Base-by-base conservation (phyloP, 164 flowering plant genomes). In the Dillenia suffruticosa region DNA sequence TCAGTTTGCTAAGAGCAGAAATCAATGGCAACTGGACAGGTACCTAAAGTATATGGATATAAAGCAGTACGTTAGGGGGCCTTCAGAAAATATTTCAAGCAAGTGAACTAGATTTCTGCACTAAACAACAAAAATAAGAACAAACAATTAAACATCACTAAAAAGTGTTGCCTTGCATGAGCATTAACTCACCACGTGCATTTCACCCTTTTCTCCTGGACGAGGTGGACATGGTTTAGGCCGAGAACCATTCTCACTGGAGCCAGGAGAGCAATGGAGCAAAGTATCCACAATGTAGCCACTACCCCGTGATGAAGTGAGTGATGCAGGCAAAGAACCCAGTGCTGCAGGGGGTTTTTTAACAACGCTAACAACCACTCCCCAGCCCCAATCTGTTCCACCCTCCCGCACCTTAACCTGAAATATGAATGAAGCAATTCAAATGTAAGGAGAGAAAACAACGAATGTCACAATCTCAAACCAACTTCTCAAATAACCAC, bases 361-460 rank as follows among this genome's bases (percentile, higher is more conserved):
- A 52, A 91, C 80, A 68, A 91, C 96, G 81, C 88, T 91, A 46
- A 94, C 96, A 32, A 91, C 97, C 69, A 94, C 96, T 14, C 97
- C 96, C 97, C 99, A 94, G 47, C 97, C 99, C 97, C 97, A 94
- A 59, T 94, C 99, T 43, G 94, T 94, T 56, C 84, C 87, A 73
- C 99, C 99, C 78, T 91, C 99, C 59, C 86, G 82, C 53, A 94
- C 79, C 74, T 82, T 94, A 45, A 94, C 84, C 99, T 94, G 78
- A 62, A 73, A 66, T 32, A 51, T 40, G 24, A n/a, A 44, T 19
- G 22, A 43, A 44, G 10, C 12, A 32, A 54, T 32, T 57, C 22
- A 11, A 44, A 54, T 26, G 40, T 52, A 40, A 61, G 50, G 11
- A 6, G 44, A 8, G 46, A 40, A 49, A 44, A 16, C 43, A 26